A percentile compares a stretch with the other conserved stretches of the same genome.
These are phyloP conservation scores for Penicillium sp. DNA, from an alignment of 2,329 filamentous ascomycete species.

Conservation along the genomic window DNA sequence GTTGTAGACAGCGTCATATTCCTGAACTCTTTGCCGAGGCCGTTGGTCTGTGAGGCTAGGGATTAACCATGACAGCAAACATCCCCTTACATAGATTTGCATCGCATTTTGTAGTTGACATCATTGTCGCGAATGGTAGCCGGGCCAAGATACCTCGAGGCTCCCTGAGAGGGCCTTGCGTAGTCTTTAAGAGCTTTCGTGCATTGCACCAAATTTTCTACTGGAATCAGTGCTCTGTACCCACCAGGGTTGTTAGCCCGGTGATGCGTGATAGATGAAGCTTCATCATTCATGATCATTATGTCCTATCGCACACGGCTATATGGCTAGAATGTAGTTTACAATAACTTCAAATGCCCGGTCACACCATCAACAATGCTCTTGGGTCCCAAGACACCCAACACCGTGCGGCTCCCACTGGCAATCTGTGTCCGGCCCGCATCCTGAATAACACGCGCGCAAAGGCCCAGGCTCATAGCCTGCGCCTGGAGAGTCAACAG, in stretches of 20 bases:
- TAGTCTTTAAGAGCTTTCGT: background rate
- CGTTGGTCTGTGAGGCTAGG: constrained; percentile 87
- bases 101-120: background rate
- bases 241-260: background rate
- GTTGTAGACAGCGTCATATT: constrained; percentile 74
- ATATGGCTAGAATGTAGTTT: constrained; percentile 27
- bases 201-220: background rate
- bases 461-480: constrained; percentile 79
- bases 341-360: constrained; percentile 80
- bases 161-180: background rate
- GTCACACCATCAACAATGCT: constrained; percentile 85
- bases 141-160: background rate
- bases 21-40: constrained; percentile 84
- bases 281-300: constrained; percentile 22
- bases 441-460: constrained; percentile 87
- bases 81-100: constrained; percentile 41
- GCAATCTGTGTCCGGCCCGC: constrained; percentile 98
- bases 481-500: constrained; percentile 73
- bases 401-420: constrained; percentile 84
- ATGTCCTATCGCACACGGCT: constrained; percentile 5
- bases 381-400: constrained; percentile 81
- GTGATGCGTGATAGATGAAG: background rate
- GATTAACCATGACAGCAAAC: constrained; percentile 83
- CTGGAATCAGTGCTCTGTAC: background rate
- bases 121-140: background rate